Conservation (phyloP, 305 asterid species). For the Striga hermonthica region DNA sequence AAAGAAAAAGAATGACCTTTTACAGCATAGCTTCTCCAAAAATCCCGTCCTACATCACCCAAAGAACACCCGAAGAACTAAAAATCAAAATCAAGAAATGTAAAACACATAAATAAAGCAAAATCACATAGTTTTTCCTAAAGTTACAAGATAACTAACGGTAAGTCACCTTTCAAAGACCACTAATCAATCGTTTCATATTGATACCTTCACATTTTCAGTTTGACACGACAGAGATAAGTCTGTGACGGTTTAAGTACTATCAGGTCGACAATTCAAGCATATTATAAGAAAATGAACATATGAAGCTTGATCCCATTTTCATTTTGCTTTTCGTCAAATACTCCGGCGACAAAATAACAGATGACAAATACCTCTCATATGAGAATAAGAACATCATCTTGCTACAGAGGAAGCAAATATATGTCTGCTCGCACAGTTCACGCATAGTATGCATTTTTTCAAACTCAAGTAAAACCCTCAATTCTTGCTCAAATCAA, state of each 20-base stretch:
- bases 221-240: neutral
- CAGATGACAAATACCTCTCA: neutral
- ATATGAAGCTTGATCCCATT: neutral
- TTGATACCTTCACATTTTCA: neutral
- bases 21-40: conserved; percentile 10
- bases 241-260: neutral
- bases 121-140: neutral
- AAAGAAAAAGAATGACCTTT: conserved; percentile 18
- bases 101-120: neutral
- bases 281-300: neutral
- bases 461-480: neutral
- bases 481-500: neutral
- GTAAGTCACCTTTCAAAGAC: neutral
- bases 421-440: neutral
- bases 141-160: neutral
- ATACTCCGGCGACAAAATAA: neutral
- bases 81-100: conserved; percentile 12
- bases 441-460: no score
- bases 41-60: conserved; percentile 11
- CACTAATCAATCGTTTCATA: neutral
- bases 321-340: neutral
- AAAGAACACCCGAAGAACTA: neutral
- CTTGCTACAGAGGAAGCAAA: neutral
- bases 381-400: neutral
- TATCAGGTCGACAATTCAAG: neutral